Percentiles rank a stretch among this genome's conserved stretches.
Conservation (phyloP, 495 filamentous ascomycete species). For the Elaphomyces granulatus region DNA sequence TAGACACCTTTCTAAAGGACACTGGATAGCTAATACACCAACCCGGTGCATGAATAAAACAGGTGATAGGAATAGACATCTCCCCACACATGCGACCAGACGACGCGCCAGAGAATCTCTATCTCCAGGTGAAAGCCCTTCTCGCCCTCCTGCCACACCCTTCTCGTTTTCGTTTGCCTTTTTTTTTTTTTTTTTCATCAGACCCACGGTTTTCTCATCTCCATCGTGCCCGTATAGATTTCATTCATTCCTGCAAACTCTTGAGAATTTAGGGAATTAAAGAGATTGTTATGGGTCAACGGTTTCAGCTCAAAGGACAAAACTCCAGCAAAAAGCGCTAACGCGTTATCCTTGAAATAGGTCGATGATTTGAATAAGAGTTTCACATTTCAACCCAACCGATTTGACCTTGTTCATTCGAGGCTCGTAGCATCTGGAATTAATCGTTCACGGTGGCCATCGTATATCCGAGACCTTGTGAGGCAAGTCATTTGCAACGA, state of each 20-base stretch:
- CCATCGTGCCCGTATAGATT: no score
- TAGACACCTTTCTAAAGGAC: neutral
- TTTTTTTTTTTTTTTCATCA: no score
- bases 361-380: slow-evolving; percentile 65
- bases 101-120: slow-evolving; percentile 52
- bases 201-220: no score
- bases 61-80: slow-evolving; percentile 77
- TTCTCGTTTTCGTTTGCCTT: no score
- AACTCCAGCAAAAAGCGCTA: no score
- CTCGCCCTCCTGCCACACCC: no score
- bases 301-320: no score
- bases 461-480: slow-evolving; percentile 67
- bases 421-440: slow-evolving; percentile 68
- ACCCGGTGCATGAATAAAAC: neutral
- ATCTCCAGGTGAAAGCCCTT: slow-evolving; percentile 45
- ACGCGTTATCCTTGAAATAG: slow-evolving; percentile 19
- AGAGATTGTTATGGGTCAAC: no score
- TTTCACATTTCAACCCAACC: slow-evolving; percentile 58
- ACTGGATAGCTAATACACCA: slow-evolving; percentile 11
- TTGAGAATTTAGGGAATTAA: no score
- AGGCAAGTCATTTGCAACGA: slow-evolving; percentile 28
- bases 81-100: slow-evolving; percentile 60
- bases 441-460: slow-evolving; percentile 56
- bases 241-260: no score
- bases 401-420: slow-evolving; percentile 88